Evolutionary conservation across 169 alveolate genomes (phyloP).

Genomic region (Toxoplasma gondii): DNA sequence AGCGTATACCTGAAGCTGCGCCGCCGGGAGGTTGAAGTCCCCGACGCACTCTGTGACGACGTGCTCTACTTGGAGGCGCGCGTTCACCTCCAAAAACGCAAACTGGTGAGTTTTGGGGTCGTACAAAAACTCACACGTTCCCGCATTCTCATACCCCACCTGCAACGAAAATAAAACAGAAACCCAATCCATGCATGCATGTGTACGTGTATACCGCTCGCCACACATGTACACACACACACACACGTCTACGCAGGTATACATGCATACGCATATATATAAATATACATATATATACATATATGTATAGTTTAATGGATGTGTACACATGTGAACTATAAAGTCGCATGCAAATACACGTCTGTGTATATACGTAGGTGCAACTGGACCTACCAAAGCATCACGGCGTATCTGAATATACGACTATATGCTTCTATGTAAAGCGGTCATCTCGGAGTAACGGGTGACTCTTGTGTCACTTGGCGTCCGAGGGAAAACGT

Average conservation of each 20-base stretch:
- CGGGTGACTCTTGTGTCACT: no score
- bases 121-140: constrained; percentile 93
- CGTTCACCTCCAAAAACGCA: constrained; percentile 80
- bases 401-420: no score
- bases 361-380: neutral
- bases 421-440: no score
- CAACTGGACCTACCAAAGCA: no score
- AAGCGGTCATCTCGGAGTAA: no score
- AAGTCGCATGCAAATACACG: neutral
- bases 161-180: neutral
- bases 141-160: constrained; percentile 89
- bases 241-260: neutral
- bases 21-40: constrained; percentile 83
- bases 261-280: neutral
- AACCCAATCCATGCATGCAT: neutral
- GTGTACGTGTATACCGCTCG: neutral
- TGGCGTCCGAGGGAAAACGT: no score
- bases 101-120: constrained; percentile 82
- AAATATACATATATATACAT: neutral
- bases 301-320: neutral
- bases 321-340: neutral
- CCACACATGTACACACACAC: neutral
- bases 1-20: constrained; percentile 73
- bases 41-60: constrained; percentile 94
- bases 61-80: constrained; percentile 90